Evolutionary conservation across 2,329 filamentous ascomycete genomes (phyloP).

Genomic region (Arthrobotrys sphaeroides): DNA sequence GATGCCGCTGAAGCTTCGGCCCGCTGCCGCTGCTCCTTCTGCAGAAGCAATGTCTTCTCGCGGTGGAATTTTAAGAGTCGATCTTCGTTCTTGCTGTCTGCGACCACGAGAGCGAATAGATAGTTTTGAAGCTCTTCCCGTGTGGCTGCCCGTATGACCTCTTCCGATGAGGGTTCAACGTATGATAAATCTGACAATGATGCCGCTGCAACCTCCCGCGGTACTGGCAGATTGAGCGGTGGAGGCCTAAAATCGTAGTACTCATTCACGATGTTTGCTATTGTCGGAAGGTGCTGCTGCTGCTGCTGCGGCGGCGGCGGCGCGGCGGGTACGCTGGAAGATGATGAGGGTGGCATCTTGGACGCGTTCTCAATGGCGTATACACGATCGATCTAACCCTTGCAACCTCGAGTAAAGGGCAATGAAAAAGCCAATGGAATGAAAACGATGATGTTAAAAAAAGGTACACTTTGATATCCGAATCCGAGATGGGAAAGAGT

Average conservation of each 20-base stretch:
- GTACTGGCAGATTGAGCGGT: too few species aligned
- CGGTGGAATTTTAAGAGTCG: not conserved
- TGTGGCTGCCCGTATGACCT: not conserved
- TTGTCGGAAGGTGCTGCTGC: not conserved
- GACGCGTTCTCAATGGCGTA: not conserved
- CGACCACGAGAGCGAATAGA: not conserved
- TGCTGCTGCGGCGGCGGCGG: too few species aligned
- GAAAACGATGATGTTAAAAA: not conserved
- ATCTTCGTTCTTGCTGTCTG: not conserved
- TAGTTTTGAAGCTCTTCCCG: not conserved
- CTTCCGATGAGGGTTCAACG: not conserved
- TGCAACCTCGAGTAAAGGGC: too few species aligned
- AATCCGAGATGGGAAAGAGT: not conserved
- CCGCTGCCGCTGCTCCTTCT: not conserved
- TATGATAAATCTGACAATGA: too few species aligned
- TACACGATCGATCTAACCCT: too few species aligned
- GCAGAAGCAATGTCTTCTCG: not conserved
- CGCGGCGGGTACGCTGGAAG: not conserved
- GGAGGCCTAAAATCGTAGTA: too few species aligned
- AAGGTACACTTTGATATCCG: not conserved
- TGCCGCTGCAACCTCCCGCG: not conserved
- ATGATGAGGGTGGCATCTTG: not conserved
- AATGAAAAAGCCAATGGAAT: not conserved
- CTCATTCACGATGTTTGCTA: not conserved
- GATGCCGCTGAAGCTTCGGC: not conserved